These are phyloP conservation scores for Pseudogymnoascus verrucosus DNA, from an alignment of 2,329 filamentous ascomycete species.

Conservation along the genomic window DNA sequence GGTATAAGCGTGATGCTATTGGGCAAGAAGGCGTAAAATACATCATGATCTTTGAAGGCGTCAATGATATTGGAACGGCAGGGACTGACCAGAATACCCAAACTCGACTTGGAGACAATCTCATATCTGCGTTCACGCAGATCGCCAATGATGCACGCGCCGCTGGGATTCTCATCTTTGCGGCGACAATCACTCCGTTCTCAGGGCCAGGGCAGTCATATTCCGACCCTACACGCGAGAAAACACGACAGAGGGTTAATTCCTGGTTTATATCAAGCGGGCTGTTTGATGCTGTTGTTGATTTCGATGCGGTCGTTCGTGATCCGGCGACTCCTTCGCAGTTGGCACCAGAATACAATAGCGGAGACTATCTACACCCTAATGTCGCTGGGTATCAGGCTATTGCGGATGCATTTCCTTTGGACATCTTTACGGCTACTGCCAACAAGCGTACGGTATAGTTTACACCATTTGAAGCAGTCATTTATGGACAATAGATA, in stretches of 20 bases:
- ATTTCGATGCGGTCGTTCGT: constrained; percentile 52
- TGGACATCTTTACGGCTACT: constrained; percentile 39
- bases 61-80: constrained; percentile 58
- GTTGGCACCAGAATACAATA: constrained; percentile 44
- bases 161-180: constrained; percentile 49
- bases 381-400: constrained; percentile 51
- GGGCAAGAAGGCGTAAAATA: constrained; percentile 49
- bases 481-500: neutral
- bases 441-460: constrained; percentile 9
- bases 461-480: neutral
- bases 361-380: constrained; percentile 59
- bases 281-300: constrained; percentile 51
- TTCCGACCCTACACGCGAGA: constrained; percentile 44
- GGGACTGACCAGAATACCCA: constrained; percentile 39
- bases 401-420: constrained; percentile 50
- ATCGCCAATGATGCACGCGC: constrained; percentile 48
- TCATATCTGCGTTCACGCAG: constrained; percentile 51
- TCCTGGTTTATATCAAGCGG: constrained; percentile 49
- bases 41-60: constrained; percentile 59
- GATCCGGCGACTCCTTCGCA: constrained; percentile 41
- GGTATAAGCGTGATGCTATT: constrained; percentile 58
- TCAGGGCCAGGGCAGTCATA: constrained; percentile 44
- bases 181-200: constrained; percentile 60
- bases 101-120: constrained; percentile 37
- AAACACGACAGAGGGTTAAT: constrained; percentile 50